A percentile compares a stretch with the other conserved stretches of the same genome.
These are phyloP conservation scores for Chaetomium sp. DNA, from an alignment of 2,329 filamentous ascomycete genomes.

Conservation along the genomic window DNA sequence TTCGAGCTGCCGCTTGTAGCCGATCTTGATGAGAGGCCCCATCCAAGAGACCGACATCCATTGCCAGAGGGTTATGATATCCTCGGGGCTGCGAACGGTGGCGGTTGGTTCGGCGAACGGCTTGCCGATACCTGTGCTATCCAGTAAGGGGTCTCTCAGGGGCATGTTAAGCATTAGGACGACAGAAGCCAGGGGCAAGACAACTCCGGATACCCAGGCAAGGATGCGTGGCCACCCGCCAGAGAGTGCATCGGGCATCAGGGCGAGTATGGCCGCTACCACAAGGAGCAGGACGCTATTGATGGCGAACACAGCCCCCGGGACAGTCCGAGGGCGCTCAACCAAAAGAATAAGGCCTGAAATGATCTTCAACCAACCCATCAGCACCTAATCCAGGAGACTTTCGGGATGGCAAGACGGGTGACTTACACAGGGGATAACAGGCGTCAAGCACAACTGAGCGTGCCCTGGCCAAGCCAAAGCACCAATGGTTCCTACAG, in stretches of 20 bases:
- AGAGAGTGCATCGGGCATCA: conserved; percentile 40
- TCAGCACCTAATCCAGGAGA: background rate
- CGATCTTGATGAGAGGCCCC: conserved; percentile 68
- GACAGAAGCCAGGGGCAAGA: conserved; percentile 51
- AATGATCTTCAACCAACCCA: conserved; percentile 26
- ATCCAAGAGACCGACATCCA: conserved; percentile 89
- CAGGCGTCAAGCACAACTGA: conserved; percentile 39
- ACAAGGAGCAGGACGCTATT: conserved; percentile 40
- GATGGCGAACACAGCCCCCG: conserved; percentile 37
- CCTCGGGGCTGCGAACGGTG: conserved; percentile 72
- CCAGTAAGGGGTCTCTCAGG: conserved; percentile 61
- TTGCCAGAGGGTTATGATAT: conserved; percentile 76
- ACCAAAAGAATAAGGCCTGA: conserved; percentile 35
- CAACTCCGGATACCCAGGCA: conserved; percentile 40
- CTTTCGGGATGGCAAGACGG: background rate
- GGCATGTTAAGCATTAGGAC: conserved; percentile 67
- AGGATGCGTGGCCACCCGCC: conserved; percentile 26
- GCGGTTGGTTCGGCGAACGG: conserved; percentile 58
- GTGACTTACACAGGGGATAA: conserved; percentile 45
- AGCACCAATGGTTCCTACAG: conserved; percentile 43
- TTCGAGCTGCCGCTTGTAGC: conserved; percentile 65
- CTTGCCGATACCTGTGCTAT: conserved; percentile 59
- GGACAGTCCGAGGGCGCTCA: conserved; percentile 39
- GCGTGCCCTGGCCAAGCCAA: conserved; percentile 30
- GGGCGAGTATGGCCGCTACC: conserved; percentile 38